Base-by-base conservation (phyloP, 2,329 filamentous ascomycete species). In the Pseudopyricularia javanii region DNA sequence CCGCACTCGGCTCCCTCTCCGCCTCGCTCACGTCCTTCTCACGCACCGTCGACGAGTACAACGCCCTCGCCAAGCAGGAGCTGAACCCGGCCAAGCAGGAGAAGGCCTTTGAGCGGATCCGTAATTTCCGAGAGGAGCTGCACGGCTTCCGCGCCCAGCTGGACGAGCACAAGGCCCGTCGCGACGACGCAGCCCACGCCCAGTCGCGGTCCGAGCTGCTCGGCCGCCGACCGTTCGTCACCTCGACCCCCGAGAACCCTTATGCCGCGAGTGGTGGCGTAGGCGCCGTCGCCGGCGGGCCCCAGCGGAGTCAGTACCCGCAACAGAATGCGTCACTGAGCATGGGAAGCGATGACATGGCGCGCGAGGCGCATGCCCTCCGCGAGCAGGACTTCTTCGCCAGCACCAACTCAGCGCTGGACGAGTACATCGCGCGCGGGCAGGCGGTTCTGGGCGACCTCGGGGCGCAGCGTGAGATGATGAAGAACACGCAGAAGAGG, bases 401-500 rank as follows among this genome's bases (percentile, higher is more conserved):
- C 20, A 83, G 78, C 60, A 93, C 91, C 4, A 87, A 95, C 64
- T 78, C 78, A 17, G 89, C 93, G 52, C 76, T 98, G 1, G 93
- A 98, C 65, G 91, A 97, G 59, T 98, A 95, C 64, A 80, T 98
- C 54, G 91, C 94, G 49, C 91, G 91, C 2, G 93, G 93, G 0
- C 83, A 95, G 63, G 88, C 90, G 1, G 93, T 98, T 35, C 75
- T 97, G 28, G 86, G 87, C 7, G 91, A 97, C 68, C 69, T 98
- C 53, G 86, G 88, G 3, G 79, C 93, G 63, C 93, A 98, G 73
- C 80, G 88, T 53, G 91, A 97, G 66, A 91, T 96, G 73, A 75
- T 98, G 57, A 98, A 98, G 73, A 88, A 85, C 51, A 97, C 93
- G 22, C 93, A 98, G 70, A 85, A 85, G 66, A 82, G 83, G 65